Percentiles rank a stretch among this genome's conserved stretches.
phyloP scores from a whole-genome alignment of 305 asterid genomes.

The Plantago lanceolata region DNA sequence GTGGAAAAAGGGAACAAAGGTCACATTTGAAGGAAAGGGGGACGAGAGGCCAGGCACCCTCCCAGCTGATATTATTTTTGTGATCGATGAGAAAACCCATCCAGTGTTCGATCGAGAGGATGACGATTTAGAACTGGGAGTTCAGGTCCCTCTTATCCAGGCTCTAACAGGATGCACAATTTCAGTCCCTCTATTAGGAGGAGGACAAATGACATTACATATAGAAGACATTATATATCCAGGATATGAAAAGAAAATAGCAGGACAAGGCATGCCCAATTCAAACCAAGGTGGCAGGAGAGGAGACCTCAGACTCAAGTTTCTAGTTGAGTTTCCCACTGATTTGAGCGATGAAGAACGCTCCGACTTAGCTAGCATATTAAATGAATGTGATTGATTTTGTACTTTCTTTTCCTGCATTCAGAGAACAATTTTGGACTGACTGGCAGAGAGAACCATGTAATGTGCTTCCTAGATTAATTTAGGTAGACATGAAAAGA shows the following conservation, averaged over 20 bases:
- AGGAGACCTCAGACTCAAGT: slow-evolving; percentile 81
- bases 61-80: slow-evolving; percentile 76
- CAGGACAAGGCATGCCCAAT: slow-evolving; percentile 83
- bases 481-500: slow-evolving; percentile 28
- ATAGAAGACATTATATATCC: slow-evolving; percentile 69
- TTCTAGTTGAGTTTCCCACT: slow-evolving; percentile 63
- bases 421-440: slow-evolving; percentile 8
- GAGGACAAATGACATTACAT: slow-evolving; percentile 47
- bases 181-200: slow-evolving; percentile 69
- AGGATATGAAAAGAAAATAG: slow-evolving; percentile 61
- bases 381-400: slow-evolving; percentile 42
- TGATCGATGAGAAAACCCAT: slow-evolving; percentile 72
- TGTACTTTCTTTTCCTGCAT: background rate
- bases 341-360: slow-evolving; percentile 59
- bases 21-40: slow-evolving; percentile 90
- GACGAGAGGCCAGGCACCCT: slow-evolving; percentile 79
- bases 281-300: slow-evolving; percentile 44
- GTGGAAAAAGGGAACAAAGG: slow-evolving; percentile 86
- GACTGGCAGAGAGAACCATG: slow-evolving; percentile 15
- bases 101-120: slow-evolving; percentile 60
- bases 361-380: slow-evolving; percentile 41
- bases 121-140: slow-evolving; percentile 74
- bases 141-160: slow-evolving; percentile 72
- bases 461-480: slow-evolving; percentile 23
- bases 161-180: slow-evolving; percentile 82